Percentiles rank a stretch among this genome's conserved stretches.
These are phyloP conservation scores for Urochloa ruziziensis DNA, from an alignment of 176 grass and related monocot species.

Conservation along the genomic window DNA sequence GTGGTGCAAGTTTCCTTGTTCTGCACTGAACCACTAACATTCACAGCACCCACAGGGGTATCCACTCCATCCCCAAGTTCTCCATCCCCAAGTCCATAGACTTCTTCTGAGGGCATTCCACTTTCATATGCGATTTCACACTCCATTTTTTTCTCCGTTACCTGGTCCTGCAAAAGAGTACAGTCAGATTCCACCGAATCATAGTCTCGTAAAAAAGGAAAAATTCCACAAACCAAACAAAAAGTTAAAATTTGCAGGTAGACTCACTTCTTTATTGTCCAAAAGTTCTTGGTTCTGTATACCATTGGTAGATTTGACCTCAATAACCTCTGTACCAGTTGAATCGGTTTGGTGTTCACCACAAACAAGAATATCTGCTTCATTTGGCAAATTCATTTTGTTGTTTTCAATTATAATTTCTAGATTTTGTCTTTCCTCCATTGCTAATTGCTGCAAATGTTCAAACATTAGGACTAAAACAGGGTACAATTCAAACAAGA, in stretches of 20 bases:
- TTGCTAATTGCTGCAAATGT: constrained; percentile 41
- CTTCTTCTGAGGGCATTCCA: constrained; percentile 15
- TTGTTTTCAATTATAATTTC: constrained; percentile 23
- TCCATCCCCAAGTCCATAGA: background rate
- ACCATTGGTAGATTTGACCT: constrained; percentile 28
- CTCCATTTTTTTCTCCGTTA: constrained; percentile 1
- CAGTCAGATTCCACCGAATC: constrained; percentile 21
- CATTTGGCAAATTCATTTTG: background rate
- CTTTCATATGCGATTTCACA: constrained; percentile 21
- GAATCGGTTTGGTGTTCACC: constrained; percentile 6
- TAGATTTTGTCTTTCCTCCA: constrained; percentile 21
- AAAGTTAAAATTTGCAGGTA: constrained; percentile 3
- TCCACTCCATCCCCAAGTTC: background rate
- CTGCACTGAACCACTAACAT: constrained; percentile 6
- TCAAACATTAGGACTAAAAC: constrained; percentile 9
- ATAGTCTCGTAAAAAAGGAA: background rate
- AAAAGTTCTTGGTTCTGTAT: constrained; percentile 10
- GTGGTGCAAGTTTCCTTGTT: constrained; percentile 1
- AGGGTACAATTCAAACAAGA: constrained; percentile 8
- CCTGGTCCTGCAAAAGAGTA: constrained; percentile 20
- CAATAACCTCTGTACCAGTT: background rate
- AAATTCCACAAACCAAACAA: constrained; percentile 20
- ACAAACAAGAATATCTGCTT: background rate
- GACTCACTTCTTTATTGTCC: constrained; percentile 39
- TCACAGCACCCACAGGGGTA: background rate